These are phyloP conservation scores for Cryptococcus amylolentus DNA, from an alignment of 1,284 basidiomycete genomes.

Conservation along the genomic window DNA sequence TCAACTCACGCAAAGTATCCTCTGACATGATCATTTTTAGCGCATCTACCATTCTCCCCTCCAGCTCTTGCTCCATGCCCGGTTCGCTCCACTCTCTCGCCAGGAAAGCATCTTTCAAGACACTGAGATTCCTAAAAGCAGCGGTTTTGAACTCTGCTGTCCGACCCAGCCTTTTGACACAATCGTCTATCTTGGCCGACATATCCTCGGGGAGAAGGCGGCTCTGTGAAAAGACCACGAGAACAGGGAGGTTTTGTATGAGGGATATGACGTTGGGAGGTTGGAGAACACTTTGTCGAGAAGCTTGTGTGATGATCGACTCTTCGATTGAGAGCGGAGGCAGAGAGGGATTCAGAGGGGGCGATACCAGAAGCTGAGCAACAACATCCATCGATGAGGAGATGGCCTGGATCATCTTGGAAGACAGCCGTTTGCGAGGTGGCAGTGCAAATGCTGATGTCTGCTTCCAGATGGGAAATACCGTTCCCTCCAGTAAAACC, in stretches of 20 bases:
- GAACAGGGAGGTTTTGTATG: constrained; percentile 39
- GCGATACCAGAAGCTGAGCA: constrained; percentile 37
- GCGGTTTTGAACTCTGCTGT: constrained; percentile 47
- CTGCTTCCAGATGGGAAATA: constrained; percentile 37
- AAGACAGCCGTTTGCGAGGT: constrained; percentile 25
- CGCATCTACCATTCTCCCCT: constrained; percentile 44
- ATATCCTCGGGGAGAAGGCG: constrained; percentile 20
- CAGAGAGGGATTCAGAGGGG: constrained; percentile 23
- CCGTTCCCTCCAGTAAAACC: constrained; percentile 27
- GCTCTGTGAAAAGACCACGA: constrained; percentile 35
- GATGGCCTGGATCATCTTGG: constrained; percentile 27
- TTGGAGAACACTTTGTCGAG: constrained; percentile 33
- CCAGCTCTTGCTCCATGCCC: constrained; percentile 27
- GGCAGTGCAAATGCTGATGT: constrained; percentile 20
- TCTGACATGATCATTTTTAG: constrained; percentile 48
- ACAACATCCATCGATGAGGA: constrained; percentile 30
- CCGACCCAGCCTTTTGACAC: constrained; percentile 30
- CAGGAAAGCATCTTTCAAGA: constrained; percentile 47
- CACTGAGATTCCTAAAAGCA: constrained; percentile 42
- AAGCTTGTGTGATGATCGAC: constrained; percentile 36
- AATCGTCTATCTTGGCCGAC: constrained; percentile 19
- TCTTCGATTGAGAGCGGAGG: constrained; percentile 36
- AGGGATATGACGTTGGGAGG: constrained; percentile 28
- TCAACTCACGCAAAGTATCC: constrained; percentile 21
- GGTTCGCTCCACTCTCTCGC: constrained; percentile 44